Conservation (phyloP, 306 rosid genomes). For the Gastrolobium bilobum region DNA sequence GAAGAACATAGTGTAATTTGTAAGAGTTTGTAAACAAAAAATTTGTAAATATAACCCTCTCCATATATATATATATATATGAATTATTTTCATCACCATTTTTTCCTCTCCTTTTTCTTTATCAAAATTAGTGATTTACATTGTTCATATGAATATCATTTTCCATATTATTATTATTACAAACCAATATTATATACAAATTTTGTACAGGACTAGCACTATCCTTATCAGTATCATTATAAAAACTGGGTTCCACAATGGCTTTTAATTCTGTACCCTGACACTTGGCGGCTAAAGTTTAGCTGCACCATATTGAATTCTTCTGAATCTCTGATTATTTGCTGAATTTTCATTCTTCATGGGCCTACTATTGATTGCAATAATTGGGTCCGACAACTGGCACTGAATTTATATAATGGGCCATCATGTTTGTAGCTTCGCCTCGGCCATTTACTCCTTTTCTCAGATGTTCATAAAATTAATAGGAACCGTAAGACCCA, state of each 20-base stretch:
- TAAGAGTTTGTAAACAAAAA: too few species aligned
- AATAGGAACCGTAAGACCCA: too few species aligned
- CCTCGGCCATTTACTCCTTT: background rate
- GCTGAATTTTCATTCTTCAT: constrained; percentile 24
- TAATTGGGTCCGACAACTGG: constrained; percentile 29
- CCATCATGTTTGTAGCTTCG: background rate
- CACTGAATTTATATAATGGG: background rate
- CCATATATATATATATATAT: too few species aligned
- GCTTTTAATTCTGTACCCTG: constrained; percentile 50
- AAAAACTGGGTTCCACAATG: constrained; percentile 15
- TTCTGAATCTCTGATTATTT: constrained; percentile 34
- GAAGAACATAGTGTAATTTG: too few species aligned
- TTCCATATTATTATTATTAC: constrained; percentile 3
- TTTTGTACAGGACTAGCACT: background rate
- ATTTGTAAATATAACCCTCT: too few species aligned
- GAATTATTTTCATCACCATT: too few species aligned
- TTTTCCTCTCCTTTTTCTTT: background rate
- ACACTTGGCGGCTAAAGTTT: constrained; percentile 52
- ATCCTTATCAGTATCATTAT: background rate
- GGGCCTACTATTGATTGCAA: constrained; percentile 16
- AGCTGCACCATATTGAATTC: constrained; percentile 49
- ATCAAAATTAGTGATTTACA: background rate
- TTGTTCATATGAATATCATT: background rate
- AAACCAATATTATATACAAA: background rate
- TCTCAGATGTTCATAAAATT: background rate